Evolutionary conservation across 2,329 filamentous ascomycete species (phyloP).

Genomic region (Arthrobotrys musiformis): DNA sequence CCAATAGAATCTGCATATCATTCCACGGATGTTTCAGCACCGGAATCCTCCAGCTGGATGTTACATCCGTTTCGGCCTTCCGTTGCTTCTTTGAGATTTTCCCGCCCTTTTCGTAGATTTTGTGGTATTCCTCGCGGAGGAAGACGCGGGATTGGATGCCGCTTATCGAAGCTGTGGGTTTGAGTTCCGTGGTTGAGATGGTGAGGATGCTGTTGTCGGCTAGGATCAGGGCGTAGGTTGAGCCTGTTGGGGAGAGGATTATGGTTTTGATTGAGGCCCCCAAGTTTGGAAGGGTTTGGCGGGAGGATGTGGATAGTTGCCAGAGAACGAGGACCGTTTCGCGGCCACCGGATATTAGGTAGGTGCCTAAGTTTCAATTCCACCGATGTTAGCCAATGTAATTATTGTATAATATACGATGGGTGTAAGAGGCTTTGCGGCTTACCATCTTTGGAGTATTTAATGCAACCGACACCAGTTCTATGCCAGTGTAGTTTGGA

Average conservation of each 20-base stretch:
- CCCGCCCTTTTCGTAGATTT: slow-evolving; percentile 62
- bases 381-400: too few species aligned
- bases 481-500: slow-evolving; percentile 92
- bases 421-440: neutral
- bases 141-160: slow-evolving; percentile 77
- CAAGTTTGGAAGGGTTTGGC: slow-evolving; percentile 88
- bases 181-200: slow-evolving; percentile 87
- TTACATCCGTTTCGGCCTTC: neutral
- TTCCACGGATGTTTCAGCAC: slow-evolving; percentile 72
- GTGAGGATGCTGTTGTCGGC: slow-evolving; percentile 94
- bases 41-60: slow-evolving; percentile 65
- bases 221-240: slow-evolving; percentile 83
- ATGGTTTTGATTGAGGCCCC: slow-evolving; percentile 85
- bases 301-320: slow-evolving; percentile 88
- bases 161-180: slow-evolving; percentile 83
- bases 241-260: slow-evolving; percentile 79
- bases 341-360: slow-evolving; percentile 89
- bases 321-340: slow-evolving; percentile 91
- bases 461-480: slow-evolving; percentile 81
- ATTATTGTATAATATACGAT: neutral
- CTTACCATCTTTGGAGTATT: slow-evolving; percentile 91
- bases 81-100: slow-evolving; percentile 38
- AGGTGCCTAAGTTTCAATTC: slow-evolving; percentile 75
- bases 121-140: slow-evolving; percentile 65
- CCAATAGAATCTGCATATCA: slow-evolving; percentile 74